Base-by-base conservation (phyloP, 2,329 filamentous ascomycete genomes). In the Lecanicillium sp. region DNA sequence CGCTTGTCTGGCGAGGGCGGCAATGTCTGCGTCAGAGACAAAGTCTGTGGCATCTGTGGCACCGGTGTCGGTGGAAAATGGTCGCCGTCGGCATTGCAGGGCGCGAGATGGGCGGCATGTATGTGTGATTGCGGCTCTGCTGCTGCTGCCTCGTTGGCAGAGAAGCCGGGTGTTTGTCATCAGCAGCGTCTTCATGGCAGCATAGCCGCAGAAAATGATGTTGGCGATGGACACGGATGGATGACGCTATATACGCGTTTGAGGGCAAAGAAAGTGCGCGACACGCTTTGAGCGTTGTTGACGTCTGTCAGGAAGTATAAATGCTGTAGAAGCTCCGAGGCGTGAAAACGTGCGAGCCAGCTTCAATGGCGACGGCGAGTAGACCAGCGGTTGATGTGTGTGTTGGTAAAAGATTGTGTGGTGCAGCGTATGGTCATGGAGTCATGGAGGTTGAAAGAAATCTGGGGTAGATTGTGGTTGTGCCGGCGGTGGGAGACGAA, bases 11-110 rank as follows among this genome's bases (percentile, higher is more conserved):
- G 89, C 86, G 33, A 96, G 75, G 30, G 75, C 76, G 33, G 80
- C 75, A 47, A 96, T 85, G 56, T 92, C 84, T 46, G 83, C 78
- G 55, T 90, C 83, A 29, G 75, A 73, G 14, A 78, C 72, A 33
- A 54, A 51, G 37, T 53, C 41, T 9, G 39, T n/a, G n/a, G n/a
- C n/a, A n/a, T n/a, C 28, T 9, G 40, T 29, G 4, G 35, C 28
- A 14, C 42, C 42, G n/a, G n/a, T n/a, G 17, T 44, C 37, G 22
- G 47, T 45, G 34, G 43, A 48, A 15, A 38, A 38, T 28, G 31
- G 29, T 14, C 36, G 33, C n/a, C 27, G 22, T 16, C 35, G 20
- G n/a, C 22, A 25, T 25, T 25, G 22, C 11, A 34, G 7, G 35
- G 19, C 25, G 12, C 20, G 22, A 17, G 30, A 28, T 9, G 16